Evolutionary conservation across 1,139 yeast genomes (phyloP).

Genomic region (Zhuliangozyma blackwelliae): DNA sequence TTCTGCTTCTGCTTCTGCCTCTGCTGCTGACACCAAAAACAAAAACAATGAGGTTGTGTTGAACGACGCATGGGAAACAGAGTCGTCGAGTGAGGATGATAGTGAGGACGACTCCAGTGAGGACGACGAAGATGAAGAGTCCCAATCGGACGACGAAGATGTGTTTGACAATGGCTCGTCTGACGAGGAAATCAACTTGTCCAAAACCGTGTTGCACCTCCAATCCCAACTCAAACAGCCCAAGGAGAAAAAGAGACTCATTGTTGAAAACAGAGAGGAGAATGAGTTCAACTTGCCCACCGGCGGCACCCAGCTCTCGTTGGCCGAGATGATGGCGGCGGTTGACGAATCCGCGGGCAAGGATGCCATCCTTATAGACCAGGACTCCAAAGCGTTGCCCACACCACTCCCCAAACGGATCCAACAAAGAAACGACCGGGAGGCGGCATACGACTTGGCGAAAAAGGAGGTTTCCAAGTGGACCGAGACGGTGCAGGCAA

Average conservation of each 20-base stretch:
- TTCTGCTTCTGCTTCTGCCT: neutral
- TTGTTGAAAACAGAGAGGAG: conserved; percentile 57
- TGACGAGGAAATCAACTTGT: conserved; percentile 30
- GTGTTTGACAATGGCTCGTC: conserved; percentile 17
- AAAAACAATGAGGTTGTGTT: conserved; percentile 31
- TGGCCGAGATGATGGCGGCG: conserved; percentile 72
- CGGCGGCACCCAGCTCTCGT: conserved; percentile 52
- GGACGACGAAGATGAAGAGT: conserved; percentile 13
- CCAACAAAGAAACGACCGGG: conserved; percentile 80
- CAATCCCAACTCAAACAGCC: conserved; percentile 29
- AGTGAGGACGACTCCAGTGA: conserved; percentile 22
- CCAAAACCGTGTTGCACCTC: conserved; percentile 28
- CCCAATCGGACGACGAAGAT: conserved; percentile 12
- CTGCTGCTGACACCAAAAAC: conserved; percentile 7
- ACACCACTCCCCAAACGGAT: conserved; percentile 85
- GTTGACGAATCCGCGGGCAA: conserved; percentile 33
- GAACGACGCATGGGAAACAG: conserved; percentile 36
- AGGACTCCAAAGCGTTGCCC: conserved; percentile 49
- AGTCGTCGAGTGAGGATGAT: conserved; percentile 15
- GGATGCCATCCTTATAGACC: conserved; percentile 46
- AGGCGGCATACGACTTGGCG: conserved; percentile 86
- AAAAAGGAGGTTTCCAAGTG: conserved; percentile 84
- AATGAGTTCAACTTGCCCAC: conserved; percentile 69
- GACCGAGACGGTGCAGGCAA: conserved; percentile 76
- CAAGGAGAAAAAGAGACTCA: conserved; percentile 37